Base-by-base conservation (phyloP, 75 land plant genomes). In the Selaginella tamariscina region DNA sequence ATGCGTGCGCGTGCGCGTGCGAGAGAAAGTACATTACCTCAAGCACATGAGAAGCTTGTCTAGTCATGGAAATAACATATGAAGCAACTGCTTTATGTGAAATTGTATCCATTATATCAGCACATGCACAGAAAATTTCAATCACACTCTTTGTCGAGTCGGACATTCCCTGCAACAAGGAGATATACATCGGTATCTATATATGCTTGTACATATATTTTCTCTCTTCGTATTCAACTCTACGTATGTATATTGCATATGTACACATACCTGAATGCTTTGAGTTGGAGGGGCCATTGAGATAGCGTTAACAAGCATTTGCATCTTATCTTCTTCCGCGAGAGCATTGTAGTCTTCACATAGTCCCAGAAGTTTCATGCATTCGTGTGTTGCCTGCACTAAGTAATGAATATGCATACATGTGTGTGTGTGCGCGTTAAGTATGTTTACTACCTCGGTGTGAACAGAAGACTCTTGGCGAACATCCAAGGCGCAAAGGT, bases 41-140 rank as follows among this genome's bases (percentile, higher is more conserved):
- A 66, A 71, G 49, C 30, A 71, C 73, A 65, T 71, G 73, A 31
- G 73, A 71, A 39, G 73, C 73, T 21, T 32, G 56, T 18, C 73
- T 54, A 27, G 73, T 65, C 73, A 71, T 71, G 69, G 73, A 71
- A 33, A 71, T 71, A 27, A 71, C 73, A 71, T 71, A 71, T n/a
- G 73, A 71, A 28, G 73, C 28, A 20, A 71, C 65, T 28, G 73
- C 55, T 24, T 71, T 65, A 29, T 44, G 33, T 26, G 73, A 71
- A 22, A 71, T 65, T 23, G 67, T 71, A 0, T 71, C 67, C 68
- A 22, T 57, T 0, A 71, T 65, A 24, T 71, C 73, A 15, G 73
- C 73, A 5, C 32, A 26, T 15, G 69, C 66, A 29, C 49, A 32
- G 33, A 30, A 71, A 26, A 71, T 27, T 28, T 65, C 73, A 32